Evolutionary conservation across 306 rosid species (phyloP), one percentile per base, ranked within the genome.

Genomic region (Vicia faba): DNA sequence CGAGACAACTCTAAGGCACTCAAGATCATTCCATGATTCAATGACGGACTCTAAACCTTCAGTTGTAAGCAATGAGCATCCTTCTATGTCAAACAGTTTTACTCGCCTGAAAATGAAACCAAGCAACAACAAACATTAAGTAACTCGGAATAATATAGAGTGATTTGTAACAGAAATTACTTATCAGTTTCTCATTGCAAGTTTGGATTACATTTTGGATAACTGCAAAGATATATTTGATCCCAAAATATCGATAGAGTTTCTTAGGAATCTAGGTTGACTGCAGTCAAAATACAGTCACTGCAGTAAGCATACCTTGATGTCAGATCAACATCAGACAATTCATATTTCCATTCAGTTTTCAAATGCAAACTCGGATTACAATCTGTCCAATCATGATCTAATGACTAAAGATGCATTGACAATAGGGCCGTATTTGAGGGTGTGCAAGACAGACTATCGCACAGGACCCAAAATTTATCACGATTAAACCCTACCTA

Each of bases 51-150:
- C 96, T 68, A 91, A 72, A 73, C 95, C 84, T 58, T 86, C 88
- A 1, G 95, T 87, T 39, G 96, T 87, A 64, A 91, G 82, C 77
- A 87, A 69, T 9, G 95, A 88, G 78, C 97, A 91, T 72, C 96
- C 96, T 78, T 88, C 95, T 50, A 88, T 63, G 67, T 80, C 82
- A 13, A 87, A 74, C 68, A 70, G 81, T 64, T 66, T 83, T 69
- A 87, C 96, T 79, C 87, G 77, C 95, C 97, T 91, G 91, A 72
- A 48, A 79, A 48, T 87, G 91, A 72, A 48, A 79, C 61, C 78
- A 15, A 55, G 14, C 5, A 55, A 23, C 46, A 61, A 33, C 28
- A 56, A 35, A 33, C 50, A 46, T 61, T 49, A 36, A 20, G 56
- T 40, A 38, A 28, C 46, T 48, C n/a, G 6, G 36, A 31, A 6